Percentiles rank a stretch among this genome's conserved stretches.
phyloP scores from a whole-genome alignment of 2,329 filamentous ascomycete genomes.

The Metarhizium rileyi region DNA sequence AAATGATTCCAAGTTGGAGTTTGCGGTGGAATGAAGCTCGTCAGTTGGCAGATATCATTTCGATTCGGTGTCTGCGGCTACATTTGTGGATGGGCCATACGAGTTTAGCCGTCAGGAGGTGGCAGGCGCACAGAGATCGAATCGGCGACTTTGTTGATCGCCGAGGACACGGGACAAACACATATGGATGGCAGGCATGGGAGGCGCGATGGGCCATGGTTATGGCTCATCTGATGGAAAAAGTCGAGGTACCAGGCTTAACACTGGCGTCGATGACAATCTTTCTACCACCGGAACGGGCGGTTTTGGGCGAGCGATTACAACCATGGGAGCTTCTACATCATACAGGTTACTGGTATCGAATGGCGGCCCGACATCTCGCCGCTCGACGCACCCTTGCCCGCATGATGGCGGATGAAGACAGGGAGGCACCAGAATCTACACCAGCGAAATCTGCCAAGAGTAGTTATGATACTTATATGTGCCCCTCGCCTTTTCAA shows the following conservation, averaged over 20 bases:
- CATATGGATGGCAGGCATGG: slow-evolving; percentile 93
- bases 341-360: slow-evolving; percentile 59
- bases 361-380: slow-evolving; percentile 48
- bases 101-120: slow-evolving; percentile 70
- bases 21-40: slow-evolving; percentile 88
- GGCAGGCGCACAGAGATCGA: slow-evolving; percentile 66
- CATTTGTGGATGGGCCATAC: slow-evolving; percentile 70
- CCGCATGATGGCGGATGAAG: slow-evolving; percentile 48
- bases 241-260: slow-evolving; percentile 41
- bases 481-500: slow-evolving; percentile 54
- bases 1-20: slow-evolving; percentile 83
- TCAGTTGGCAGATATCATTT: slow-evolving; percentile 71
- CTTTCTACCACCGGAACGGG: slow-evolving; percentile 49
- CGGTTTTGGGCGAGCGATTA: slow-evolving; percentile 44
- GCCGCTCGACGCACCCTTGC: slow-evolving; percentile 44
- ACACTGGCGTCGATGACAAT: slow-evolving; percentile 32
- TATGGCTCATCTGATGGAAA: slow-evolving; percentile 53
- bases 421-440: slow-evolving; percentile 37
- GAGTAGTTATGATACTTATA: slow-evolving; percentile 54
- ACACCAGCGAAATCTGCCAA: slow-evolving; percentile 36
- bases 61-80: slow-evolving; percentile 73
- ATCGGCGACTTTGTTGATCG: slow-evolving; percentile 71
- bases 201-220: slow-evolving; percentile 61
- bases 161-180: slow-evolving; percentile 73
- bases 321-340: slow-evolving; percentile 56